Percentiles rank a stretch among this genome's conserved stretches.
Evolutionary conservation across 352 stramenopile species (phyloP).

Genomic region (Phytophthora litchii): DNA sequence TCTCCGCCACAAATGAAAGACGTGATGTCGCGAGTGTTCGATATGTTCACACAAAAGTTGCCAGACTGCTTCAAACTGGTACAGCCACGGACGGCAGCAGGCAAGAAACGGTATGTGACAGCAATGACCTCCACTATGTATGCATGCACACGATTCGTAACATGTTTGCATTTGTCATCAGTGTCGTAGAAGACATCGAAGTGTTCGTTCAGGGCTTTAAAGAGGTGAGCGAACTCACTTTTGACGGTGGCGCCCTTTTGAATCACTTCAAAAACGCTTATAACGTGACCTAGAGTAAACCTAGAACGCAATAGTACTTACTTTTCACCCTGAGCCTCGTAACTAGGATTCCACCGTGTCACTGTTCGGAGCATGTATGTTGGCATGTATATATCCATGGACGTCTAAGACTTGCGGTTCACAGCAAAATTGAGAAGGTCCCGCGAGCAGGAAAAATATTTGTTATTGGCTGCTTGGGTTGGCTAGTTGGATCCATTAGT

Average conservation of each 20-base stretch:
- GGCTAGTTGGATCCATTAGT: constrained; percentile 42
- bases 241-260: constrained; percentile 65
- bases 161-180: constrained; percentile 11
- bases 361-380: too few relatives aligned
- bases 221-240: constrained; percentile 68
- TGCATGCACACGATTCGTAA: neutral
- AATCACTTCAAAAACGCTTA: constrained; percentile 70
- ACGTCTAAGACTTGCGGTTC: constrained; percentile 2
- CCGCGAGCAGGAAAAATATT: constrained; percentile 28
- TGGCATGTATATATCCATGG: too few relatives aligned
- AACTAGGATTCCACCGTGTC: constrained; percentile 4
- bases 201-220: constrained; percentile 78
- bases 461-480: constrained; percentile 25
- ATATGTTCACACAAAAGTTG: constrained; percentile 90
- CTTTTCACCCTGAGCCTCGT: constrained; percentile 1
- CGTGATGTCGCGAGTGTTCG: constrained; percentile 92
- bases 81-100: constrained; percentile 70
- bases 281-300: constrained; percentile 40
- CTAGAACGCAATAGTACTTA: constrained; percentile 24
- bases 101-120: constrained; percentile 64
- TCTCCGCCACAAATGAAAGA: constrained; percentile 95
- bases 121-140: neutral
- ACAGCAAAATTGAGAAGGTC: constrained; percentile 22
- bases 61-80: constrained; percentile 90
- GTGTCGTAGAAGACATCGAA: constrained; percentile 77